Evolutionary conservation across 139 green algal species (phyloP).

Genomic region (Closterium sp.): DNA sequence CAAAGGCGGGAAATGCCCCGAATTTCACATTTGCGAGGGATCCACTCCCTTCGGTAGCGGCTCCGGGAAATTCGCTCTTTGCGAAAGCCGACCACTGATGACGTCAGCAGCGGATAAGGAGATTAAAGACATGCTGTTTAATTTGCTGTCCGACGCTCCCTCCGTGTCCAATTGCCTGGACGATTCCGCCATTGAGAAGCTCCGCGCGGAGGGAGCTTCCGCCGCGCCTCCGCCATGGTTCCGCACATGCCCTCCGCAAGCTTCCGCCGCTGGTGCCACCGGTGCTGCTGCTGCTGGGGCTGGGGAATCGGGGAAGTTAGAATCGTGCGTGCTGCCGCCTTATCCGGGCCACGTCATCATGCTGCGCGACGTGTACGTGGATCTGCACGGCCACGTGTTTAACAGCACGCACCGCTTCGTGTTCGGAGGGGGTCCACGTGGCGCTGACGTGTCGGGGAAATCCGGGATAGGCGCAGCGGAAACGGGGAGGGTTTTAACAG

Average conservation of each 20-base stretch:
- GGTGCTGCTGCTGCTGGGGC: background rate
- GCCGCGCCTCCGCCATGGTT: background rate
- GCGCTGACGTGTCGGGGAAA: background rate
- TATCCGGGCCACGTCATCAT: background rate
- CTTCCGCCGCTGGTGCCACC: background rate
- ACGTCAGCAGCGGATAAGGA: background rate
- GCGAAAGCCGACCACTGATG: background rate
- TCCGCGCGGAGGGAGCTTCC: background rate
- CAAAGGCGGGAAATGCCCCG: background rate
- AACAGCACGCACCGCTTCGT: slow-evolving; percentile 2
- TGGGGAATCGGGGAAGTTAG: background rate
- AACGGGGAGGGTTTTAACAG: background rate
- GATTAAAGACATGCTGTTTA: background rate
- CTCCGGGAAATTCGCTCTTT: background rate
- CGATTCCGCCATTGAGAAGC: background rate
- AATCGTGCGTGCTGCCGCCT: background rate
- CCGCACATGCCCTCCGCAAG: background rate
- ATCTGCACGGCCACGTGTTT: slow-evolving; percentile 3
- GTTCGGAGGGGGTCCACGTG: background rate
- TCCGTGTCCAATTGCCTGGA: background rate
- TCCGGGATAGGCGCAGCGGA: no score
- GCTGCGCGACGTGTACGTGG: background rate
- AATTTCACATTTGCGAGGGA: background rate
- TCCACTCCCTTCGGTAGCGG: background rate
- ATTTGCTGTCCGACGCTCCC: background rate